phyloP scores from a whole-genome alignment of 257 asterid species.

The Striga asiatica region DNA sequence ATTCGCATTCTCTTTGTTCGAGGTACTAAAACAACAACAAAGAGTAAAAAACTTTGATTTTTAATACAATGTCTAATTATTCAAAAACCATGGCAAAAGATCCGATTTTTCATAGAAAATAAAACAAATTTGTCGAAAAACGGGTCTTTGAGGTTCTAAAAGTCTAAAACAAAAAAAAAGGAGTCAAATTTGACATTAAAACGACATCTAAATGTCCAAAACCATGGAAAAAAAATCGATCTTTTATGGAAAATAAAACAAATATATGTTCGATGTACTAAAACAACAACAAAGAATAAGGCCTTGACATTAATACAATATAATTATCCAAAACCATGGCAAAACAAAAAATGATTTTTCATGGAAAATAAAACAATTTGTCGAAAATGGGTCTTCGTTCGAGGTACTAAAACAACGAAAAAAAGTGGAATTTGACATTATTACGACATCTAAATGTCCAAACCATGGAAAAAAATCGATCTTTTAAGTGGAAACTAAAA shows the following conservation, averaged over 20 bases:
- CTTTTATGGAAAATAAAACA: too few relatives aligned
- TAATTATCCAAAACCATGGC: neutral
- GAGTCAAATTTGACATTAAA: neutral
- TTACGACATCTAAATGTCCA: neutral
- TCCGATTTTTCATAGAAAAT: neutral
- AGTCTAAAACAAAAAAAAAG: neutral
- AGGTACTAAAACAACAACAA: constrained; percentile 37
- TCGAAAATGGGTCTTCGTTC: too few relatives aligned
- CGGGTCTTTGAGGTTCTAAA: too few relatives aligned
- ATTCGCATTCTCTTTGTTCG: constrained; percentile 85
- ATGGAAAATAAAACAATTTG: neutral
- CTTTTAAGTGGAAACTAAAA: neutral
- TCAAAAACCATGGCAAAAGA: neutral
- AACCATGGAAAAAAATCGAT: neutral
- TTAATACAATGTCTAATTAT: neutral
- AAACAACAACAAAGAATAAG: neutral
- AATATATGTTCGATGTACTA: constrained; percentile 78
- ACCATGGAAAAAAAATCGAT: too few relatives aligned
- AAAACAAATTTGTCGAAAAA: too few relatives aligned
- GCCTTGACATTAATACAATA: neutral
- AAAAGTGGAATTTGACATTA: neutral
- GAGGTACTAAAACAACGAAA: constrained; percentile 38
- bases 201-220: too few relatives aligned
- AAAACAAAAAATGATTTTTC: neutral
- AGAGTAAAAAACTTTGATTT: neutral